Conservation (phyloP, 78 protist genomes). For the Cavenderia fasciculata region DNA sequence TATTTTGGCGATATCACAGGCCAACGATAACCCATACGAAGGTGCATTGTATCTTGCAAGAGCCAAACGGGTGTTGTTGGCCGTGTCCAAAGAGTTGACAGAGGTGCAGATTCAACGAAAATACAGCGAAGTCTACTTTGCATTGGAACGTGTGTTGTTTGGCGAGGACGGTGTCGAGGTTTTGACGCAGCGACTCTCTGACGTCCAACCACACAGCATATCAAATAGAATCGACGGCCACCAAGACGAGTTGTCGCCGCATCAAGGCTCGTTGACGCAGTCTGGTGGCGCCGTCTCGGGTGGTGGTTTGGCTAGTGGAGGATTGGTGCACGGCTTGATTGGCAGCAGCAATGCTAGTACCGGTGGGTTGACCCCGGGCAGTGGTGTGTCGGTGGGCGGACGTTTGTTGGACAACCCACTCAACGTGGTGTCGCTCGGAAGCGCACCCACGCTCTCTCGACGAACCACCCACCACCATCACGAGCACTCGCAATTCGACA, state of each 20-base stretch:
- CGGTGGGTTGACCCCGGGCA: background rate
- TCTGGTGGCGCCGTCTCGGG: background rate
- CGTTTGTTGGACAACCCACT: background rate
- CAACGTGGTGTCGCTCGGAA: background rate
- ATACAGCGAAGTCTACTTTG: constrained; percentile 46
- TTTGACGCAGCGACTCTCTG: constrained; percentile 8
- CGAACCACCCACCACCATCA: background rate
- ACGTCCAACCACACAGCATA: constrained; percentile 34
- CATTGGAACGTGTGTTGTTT: constrained; percentile 43
- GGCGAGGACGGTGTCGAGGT: constrained; percentile 68
- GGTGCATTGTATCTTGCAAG: constrained; percentile 66
- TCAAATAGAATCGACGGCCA: background rate
- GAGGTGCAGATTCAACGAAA: background rate
- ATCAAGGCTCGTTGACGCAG: too few relatives aligned
- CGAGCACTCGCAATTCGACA: constrained; percentile 1
- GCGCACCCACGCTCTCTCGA: too few relatives aligned
- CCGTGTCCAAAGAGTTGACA: constrained; percentile 22
- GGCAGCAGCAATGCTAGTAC: background rate
- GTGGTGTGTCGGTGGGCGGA: constrained; percentile 8
- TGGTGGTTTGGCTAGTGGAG: background rate
- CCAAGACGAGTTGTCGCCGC: too few relatives aligned
- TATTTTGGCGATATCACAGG: constrained; percentile 67
- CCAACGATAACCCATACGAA: constrained; percentile 72
- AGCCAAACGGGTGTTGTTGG: constrained; percentile 16
- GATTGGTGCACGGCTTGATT: background rate